phyloP scores from a whole-genome alignment of 1,284 basidiomycete genomes.

The Ceratobasidium sp. region DNA sequence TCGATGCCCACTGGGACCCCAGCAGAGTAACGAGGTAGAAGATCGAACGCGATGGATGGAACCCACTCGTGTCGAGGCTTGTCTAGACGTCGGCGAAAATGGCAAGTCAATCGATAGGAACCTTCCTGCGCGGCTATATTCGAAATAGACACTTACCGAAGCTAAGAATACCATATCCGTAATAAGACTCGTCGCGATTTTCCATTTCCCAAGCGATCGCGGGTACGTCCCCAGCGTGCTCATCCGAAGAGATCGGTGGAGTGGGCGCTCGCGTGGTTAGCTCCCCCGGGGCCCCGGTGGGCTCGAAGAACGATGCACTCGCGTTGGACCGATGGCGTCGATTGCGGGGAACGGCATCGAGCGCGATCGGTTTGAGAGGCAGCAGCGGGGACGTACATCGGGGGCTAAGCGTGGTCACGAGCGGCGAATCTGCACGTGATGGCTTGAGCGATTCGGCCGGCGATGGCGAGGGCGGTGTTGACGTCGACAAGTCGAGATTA shows the following conservation, averaged over 20 bases:
- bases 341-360: slow-evolving; percentile 28
- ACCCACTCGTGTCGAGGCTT: slow-evolving; percentile 43
- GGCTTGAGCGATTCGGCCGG: slow-evolving; percentile 37
- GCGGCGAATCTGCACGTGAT: slow-evolving; percentile 1
- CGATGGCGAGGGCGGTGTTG: slow-evolving; percentile 33
- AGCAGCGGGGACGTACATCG: slow-evolving; percentile 18
- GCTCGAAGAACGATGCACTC: slow-evolving; percentile 38
- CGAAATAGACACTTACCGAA: slow-evolving; percentile 26
- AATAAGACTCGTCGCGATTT: slow-evolving; percentile 34
- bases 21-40: slow-evolving; percentile 34
- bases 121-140: background rate
- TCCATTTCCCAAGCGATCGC: slow-evolving; percentile 37
- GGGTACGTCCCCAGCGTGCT: slow-evolving; percentile 10
- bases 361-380: slow-evolving; percentile 23
- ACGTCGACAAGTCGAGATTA: slow-evolving; percentile 25
- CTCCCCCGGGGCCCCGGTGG: slow-evolving; percentile 13
- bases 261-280: slow-evolving; percentile 13
- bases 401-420: slow-evolving; percentile 10
- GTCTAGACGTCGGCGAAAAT: slow-evolving; percentile 21
- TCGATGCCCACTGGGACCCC: slow-evolving; percentile 40
- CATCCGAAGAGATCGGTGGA: slow-evolving; percentile 20
- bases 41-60: slow-evolving; percentile 37
- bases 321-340: slow-evolving; percentile 42
- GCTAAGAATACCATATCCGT: slow-evolving; percentile 46
- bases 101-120: background rate